Conservation (phyloP, 495 filamentous ascomycete species). For the Penicillium dipodomyicola region DNA sequence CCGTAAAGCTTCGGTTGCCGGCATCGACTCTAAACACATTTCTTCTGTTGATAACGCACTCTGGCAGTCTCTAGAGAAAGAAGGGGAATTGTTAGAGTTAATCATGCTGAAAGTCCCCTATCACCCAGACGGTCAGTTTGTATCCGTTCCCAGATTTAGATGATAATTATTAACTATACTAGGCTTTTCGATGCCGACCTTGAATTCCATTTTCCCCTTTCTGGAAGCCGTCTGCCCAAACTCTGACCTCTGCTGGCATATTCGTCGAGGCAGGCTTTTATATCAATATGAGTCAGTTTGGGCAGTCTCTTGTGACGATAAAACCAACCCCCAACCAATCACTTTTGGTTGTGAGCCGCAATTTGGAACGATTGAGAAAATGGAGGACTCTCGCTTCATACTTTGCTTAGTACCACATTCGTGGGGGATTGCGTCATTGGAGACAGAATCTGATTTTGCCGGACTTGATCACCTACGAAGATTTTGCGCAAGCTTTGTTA, state of each 20-base stretch:
- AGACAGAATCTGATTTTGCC: neutral
- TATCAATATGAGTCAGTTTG: conserved; percentile 10
- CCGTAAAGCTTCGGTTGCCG: no score
- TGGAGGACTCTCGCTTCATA: conserved; percentile 4
- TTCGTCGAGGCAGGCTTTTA: conserved; percentile 15
- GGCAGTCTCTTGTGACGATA: conserved; percentile 8
- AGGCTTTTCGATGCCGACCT: conserved; percentile 16
- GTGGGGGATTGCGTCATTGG: conserved; percentile 2
- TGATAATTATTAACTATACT: conserved; percentile 7
- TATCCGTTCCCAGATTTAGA: neutral
- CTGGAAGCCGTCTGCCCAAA: conserved; percentile 10
- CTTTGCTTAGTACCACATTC: conserved; percentile 14
- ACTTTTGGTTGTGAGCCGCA: conserved; percentile 12
- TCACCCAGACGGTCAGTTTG: conserved; percentile 17
- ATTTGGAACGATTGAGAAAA: neutral
- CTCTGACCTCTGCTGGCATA: conserved; percentile 15
- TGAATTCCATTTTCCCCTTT: conserved; percentile 18
- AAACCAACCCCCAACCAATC: neutral
- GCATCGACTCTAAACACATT: no score
- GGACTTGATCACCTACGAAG: conserved; percentile 8
- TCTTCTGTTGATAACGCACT: conserved; percentile 12
- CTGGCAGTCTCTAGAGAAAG: conserved; percentile 13
- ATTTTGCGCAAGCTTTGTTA: conserved; percentile 1
- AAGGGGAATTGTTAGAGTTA: conserved; percentile 16
- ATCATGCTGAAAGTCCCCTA: conserved; percentile 13